These are phyloP conservation scores for Starmerella stigmatis DNA, from an alignment of 805 yeast genomes.

Conservation along the genomic window DNA sequence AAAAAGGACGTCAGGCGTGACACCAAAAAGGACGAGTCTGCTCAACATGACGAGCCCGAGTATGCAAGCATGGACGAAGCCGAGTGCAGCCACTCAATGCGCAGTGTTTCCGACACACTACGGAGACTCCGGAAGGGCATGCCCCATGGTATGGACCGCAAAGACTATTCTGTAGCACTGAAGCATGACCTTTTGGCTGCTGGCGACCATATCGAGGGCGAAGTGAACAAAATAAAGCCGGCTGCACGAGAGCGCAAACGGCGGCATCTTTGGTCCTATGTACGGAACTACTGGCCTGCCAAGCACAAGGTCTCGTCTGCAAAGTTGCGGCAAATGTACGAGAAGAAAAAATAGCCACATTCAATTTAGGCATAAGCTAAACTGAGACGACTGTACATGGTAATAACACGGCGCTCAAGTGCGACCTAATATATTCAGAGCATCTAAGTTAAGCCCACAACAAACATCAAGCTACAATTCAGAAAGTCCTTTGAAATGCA, in stretches of 20 bases:
- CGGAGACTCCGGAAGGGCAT: conserved; percentile 59
- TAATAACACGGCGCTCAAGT: too few relatives aligned
- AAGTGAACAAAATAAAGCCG: conserved; percentile 26
- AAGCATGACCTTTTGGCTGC: conserved; percentile 58
- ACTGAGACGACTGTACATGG: not conserved
- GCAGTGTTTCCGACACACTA: conserved; percentile 58
- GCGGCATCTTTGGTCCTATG: conserved; percentile 75
- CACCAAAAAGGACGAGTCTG: conserved; percentile 11
- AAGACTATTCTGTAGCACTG: conserved; percentile 65
- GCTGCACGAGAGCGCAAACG: conserved; percentile 35
- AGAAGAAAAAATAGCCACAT: conserved; percentile 24
- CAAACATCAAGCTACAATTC: too few relatives aligned
- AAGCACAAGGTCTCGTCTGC: conserved; percentile 45
- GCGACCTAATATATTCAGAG: too few relatives aligned
- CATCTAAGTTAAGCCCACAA: too few relatives aligned
- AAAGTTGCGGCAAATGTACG: conserved; percentile 67
- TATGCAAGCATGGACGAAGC: conserved; percentile 73
- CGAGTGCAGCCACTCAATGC: conserved; percentile 49
- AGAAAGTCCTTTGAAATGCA: too few relatives aligned
- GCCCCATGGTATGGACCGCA: conserved; percentile 53
- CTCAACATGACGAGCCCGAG: conserved; percentile 36
- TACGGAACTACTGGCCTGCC: conserved; percentile 79
- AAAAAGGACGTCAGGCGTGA: conserved; percentile 19
- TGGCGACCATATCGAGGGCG: conserved; percentile 56
- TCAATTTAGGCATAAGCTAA: not conserved